A percentile compares a stretch with the other conserved stretches of the same genome.
Conservation (phyloP, 2,329 filamentous ascomycete genomes). For the Pyrenochaeta sp. region DNA sequence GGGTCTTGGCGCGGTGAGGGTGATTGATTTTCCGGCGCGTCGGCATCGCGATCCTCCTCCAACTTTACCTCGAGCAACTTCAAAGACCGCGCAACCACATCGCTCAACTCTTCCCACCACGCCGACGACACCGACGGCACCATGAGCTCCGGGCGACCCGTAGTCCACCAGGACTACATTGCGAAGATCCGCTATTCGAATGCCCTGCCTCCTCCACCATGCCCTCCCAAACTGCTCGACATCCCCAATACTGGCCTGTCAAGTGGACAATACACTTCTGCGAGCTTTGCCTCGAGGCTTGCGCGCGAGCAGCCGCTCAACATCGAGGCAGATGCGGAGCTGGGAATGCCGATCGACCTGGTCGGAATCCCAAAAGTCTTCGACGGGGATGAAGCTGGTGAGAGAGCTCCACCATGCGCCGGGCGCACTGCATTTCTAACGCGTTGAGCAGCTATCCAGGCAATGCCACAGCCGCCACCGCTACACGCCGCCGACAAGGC, state of each 20-base stretch:
- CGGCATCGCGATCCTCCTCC: slow-evolving; percentile 24
- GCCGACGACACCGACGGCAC: slow-evolving; percentile 11
- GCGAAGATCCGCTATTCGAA: slow-evolving; percentile 95
- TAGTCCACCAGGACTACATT: slow-evolving; percentile 92
- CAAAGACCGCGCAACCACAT: slow-evolving; percentile 14
- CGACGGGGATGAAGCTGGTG: slow-evolving; percentile 93
- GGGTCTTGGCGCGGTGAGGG: slow-evolving; percentile 28
- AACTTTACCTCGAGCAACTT: slow-evolving; percentile 38
- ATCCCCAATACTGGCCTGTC: slow-evolving; percentile 92
- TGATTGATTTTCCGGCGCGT: slow-evolving; percentile 30
- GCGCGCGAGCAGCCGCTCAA: slow-evolving; percentile 92
- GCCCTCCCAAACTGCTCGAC: slow-evolving; percentile 94
- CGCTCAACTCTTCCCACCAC: slow-evolving; percentile 2
- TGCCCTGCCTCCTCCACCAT: slow-evolving; percentile 90
- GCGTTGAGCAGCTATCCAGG: slow-evolving; percentile 74
- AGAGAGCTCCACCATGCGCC: slow-evolving; percentile 25
- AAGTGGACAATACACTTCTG: slow-evolving; percentile 86
- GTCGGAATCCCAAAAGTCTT: slow-evolving; percentile 95
- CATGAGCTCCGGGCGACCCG: slow-evolving; percentile 37
- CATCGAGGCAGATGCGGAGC: slow-evolving; percentile 95
- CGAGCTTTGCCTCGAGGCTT: slow-evolving; percentile 86
- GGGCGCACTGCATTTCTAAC: slow-evolving; percentile 25
- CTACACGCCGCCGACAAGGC: slow-evolving; percentile 84
- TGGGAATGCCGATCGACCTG: slow-evolving; percentile 96
- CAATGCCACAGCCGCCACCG: slow-evolving; percentile 72